Percentiles rank a stretch among this genome's conserved stretches.
phyloP scores from a whole-genome alignment of 805 yeast species.

The Candida chilensis region DNA sequence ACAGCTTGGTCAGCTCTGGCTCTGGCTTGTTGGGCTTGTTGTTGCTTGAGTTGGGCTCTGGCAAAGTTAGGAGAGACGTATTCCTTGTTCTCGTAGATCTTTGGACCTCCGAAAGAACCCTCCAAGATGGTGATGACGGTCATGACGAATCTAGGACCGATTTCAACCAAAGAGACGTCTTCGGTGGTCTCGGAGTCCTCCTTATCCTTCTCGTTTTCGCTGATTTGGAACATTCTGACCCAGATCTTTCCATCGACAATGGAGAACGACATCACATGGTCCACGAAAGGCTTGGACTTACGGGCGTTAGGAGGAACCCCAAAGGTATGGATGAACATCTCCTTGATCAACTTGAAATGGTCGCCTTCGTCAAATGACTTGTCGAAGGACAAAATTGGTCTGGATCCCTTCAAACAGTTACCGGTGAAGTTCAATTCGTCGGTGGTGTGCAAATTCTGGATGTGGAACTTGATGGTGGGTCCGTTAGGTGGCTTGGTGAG shows the following conservation, averaged over 20 bases:
- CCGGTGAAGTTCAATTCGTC: conserved; percentile 96
- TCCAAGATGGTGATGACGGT: conserved; percentile 87
- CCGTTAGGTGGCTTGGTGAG: conserved; percentile 96
- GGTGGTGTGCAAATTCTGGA: conserved; percentile 92
- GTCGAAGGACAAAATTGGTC: conserved; percentile 91
- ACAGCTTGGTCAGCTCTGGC: conserved; percentile 73
- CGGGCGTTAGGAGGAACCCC: conserved; percentile 96
- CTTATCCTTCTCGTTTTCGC: conserved; percentile 52
- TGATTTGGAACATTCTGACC: conserved; percentile 91
- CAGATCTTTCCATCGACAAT: conserved; percentile 91
- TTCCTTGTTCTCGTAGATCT: conserved; percentile 93
- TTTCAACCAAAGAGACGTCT: conserved; percentile 78
- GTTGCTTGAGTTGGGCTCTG: conserved; percentile 78
- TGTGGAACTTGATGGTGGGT: conserved; percentile 88
- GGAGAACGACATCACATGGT: conserved; percentile 89
- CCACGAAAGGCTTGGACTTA: conserved; percentile 88
- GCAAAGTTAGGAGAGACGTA: conserved; percentile 93
- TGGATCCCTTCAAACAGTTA: conserved; percentile 88
- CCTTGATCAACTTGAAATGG: conserved; percentile 72
- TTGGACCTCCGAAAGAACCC: conserved; percentile 97
- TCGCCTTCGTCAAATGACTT: conserved; percentile 60
- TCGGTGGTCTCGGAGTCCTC: conserved; percentile 34
- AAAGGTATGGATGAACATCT: conserved; percentile 70
- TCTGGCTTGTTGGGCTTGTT: conserved; percentile 72
- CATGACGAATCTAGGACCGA: conserved; percentile 93